A percentile compares a stretch with the other conserved stretches of the same genome.
Evolutionary conservation across 2,329 filamentous ascomycete genomes (phyloP).

Genomic region (Fusarium nanum): DNA sequence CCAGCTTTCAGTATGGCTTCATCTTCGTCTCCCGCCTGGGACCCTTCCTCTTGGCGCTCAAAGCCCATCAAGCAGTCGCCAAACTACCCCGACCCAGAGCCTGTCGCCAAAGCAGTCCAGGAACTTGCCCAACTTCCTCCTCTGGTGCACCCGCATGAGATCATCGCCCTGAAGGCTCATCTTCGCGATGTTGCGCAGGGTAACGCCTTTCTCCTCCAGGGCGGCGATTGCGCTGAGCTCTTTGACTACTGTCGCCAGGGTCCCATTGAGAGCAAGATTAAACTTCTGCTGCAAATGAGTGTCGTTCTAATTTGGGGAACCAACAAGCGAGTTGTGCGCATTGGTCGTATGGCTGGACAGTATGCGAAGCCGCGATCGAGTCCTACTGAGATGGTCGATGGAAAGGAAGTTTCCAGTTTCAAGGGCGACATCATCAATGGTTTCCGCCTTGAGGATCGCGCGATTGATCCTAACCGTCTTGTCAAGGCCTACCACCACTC

Average conservation of each 20-base stretch:
- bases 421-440: constrained; percentile 96
- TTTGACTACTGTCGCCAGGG: constrained; percentile 95
- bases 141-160: constrained; percentile 83
- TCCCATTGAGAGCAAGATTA: constrained; percentile 95
- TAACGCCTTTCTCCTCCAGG: constrained; percentile 93
- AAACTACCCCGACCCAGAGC: constrained; percentile 71
- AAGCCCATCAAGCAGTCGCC: constrained; percentile 85
- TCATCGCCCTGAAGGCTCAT: constrained; percentile 80
- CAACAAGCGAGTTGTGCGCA: constrained; percentile 85
- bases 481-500: constrained; percentile 96
- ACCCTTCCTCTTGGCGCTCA: constrained; percentile 76
- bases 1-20: constrained; percentile 27
- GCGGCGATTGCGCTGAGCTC: constrained; percentile 95
- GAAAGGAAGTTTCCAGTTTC: constrained; percentile 87
- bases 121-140: constrained; percentile 79
- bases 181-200: constrained; percentile 89
- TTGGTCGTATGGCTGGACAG: constrained; percentile 96
- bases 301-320: constrained; percentile 92
- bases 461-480: constrained; percentile 84
- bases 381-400: constrained; percentile 84
- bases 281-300: constrained; percentile 96
- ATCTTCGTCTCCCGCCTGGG: constrained; percentile 60
- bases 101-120: constrained; percentile 68
- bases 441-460: constrained; percentile 78
- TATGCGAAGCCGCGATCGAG: constrained; percentile 96